A percentile compares a stretch with the other conserved stretches of the same genome.
Conservation (phyloP, 2,329 filamentous ascomycete species). For the Fusarium napiforme region DNA sequence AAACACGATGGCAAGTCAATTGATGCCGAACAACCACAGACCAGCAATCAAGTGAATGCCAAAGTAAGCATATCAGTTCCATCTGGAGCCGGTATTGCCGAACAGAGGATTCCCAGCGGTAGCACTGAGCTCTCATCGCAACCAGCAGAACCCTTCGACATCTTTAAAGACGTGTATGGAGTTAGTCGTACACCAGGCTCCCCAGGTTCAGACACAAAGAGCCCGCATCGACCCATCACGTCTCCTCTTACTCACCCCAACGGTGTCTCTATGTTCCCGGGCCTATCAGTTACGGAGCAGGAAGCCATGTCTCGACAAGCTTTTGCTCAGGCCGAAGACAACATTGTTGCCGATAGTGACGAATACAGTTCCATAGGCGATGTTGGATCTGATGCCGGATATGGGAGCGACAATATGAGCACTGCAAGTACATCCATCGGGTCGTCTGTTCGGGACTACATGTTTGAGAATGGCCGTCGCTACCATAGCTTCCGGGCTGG, state of each 20-base stretch:
- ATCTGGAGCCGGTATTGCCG: background rate
- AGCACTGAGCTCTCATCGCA: background rate
- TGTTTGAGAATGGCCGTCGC: conserved; percentile 67
- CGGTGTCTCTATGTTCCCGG: conserved; percentile 51
- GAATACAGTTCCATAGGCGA: conserved; percentile 39
- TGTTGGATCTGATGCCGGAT: conserved; percentile 50
- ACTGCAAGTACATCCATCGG: conserved; percentile 53
- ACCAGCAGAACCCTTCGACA: background rate
- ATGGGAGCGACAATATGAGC: conserved; percentile 51
- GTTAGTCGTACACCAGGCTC: conserved; percentile 4
- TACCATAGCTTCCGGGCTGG: conserved; percentile 68
- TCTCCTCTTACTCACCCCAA: conserved; percentile 53
- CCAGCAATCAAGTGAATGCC: background rate
- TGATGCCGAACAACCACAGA: background rate
- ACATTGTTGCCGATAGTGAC: conserved; percentile 51
- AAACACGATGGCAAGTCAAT: background rate
- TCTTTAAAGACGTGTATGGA: conserved; percentile 3
- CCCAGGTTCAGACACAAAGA: background rate
- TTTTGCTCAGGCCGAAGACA: conserved; percentile 50
- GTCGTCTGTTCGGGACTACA: conserved; percentile 60
- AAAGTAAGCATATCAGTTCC: background rate
- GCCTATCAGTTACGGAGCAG: conserved; percentile 50
- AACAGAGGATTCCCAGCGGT: background rate
- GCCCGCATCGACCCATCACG: conserved; percentile 25
- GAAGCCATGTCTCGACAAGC: conserved; percentile 52